Conservation (phyloP, 257 asterid species). For the Capsicum chinense region DNA sequence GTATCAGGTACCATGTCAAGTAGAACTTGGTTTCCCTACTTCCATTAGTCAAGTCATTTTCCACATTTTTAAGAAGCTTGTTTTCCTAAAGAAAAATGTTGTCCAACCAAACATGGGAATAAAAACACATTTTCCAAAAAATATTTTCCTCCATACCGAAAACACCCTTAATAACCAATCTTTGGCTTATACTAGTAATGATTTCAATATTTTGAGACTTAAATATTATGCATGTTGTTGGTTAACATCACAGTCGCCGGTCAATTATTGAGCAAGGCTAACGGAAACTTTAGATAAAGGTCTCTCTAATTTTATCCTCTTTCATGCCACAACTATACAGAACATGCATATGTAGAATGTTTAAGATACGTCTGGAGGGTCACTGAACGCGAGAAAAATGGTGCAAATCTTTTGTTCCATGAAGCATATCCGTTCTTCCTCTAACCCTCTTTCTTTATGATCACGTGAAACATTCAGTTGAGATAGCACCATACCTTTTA, state of each 20-base stretch:
- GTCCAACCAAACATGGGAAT: too few relatives aligned
- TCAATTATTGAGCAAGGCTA: constrained; percentile 7
- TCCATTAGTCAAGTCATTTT: too few relatives aligned
- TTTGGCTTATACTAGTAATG: background rate
- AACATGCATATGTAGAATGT: background rate
- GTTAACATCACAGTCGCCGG: background rate
- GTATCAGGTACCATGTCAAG: too few relatives aligned
- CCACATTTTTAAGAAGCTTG: too few relatives aligned
- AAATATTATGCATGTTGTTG: background rate
- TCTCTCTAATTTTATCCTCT: background rate
- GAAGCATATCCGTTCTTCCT: background rate
- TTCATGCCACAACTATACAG: background rate
- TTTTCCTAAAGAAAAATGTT: too few relatives aligned
- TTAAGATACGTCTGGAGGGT: background rate
- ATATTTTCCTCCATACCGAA: too few relatives aligned
- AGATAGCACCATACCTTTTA: constrained; percentile 59
- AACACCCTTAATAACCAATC: background rate
- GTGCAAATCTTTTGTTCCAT: background rate
- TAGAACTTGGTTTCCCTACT: too few relatives aligned
- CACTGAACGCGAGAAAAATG: constrained; percentile 1
- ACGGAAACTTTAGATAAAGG: background rate
- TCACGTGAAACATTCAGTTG: constrained; percentile 11
- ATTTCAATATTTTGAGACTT: background rate
- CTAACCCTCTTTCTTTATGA: constrained; percentile 24
- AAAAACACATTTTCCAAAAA: too few relatives aligned